Evolutionary conservation across 768 basidiomycete genomes (phyloP).

Genomic region (Suillus placidus): DNA sequence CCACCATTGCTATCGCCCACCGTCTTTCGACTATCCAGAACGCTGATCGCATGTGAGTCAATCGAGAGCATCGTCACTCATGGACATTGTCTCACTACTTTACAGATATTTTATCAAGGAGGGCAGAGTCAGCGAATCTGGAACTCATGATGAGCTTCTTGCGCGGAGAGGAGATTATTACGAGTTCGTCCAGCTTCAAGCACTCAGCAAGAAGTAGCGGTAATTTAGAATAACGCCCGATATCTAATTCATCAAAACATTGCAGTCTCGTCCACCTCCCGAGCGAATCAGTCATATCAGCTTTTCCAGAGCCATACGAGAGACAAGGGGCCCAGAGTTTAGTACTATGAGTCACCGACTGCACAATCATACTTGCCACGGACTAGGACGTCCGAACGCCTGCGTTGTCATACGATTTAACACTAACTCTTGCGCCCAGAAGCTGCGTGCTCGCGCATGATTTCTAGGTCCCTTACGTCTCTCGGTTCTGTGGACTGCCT

Average conservation of each 20-base stretch:
- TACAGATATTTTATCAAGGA: constrained; percentile 87
- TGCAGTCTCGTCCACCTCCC: background rate
- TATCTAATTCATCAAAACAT: background rate
- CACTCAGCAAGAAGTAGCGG: constrained; percentile 47
- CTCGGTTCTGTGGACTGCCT: too few relatives aligned
- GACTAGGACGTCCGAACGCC: background rate
- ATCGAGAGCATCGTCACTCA: background rate
- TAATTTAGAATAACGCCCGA: background rate
- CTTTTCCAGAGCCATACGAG: background rate
- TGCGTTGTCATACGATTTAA: background rate
- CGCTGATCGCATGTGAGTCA: constrained; percentile 78
- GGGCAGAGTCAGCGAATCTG: constrained; percentile 80
- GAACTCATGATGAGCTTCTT: constrained; percentile 85
- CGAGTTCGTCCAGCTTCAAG: constrained; percentile 89
- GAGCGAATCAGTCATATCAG: background rate
- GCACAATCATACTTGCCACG: background rate
- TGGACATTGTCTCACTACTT: constrained; percentile 4
- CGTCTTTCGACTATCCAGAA: constrained; percentile 92
- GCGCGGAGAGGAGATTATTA: constrained; percentile 69
- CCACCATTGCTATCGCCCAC: constrained; percentile 95
- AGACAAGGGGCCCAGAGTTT: background rate
- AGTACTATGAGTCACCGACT: background rate
- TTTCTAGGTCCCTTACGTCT: too few relatives aligned
- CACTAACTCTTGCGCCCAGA: background rate
- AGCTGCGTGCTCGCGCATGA: background rate